A percentile compares a stretch with the other conserved stretches of the same genome.
phyloP scores from a whole-genome alignment of 2,329 filamentous ascomycete species.

The Samsoniella hepiali region DNA sequence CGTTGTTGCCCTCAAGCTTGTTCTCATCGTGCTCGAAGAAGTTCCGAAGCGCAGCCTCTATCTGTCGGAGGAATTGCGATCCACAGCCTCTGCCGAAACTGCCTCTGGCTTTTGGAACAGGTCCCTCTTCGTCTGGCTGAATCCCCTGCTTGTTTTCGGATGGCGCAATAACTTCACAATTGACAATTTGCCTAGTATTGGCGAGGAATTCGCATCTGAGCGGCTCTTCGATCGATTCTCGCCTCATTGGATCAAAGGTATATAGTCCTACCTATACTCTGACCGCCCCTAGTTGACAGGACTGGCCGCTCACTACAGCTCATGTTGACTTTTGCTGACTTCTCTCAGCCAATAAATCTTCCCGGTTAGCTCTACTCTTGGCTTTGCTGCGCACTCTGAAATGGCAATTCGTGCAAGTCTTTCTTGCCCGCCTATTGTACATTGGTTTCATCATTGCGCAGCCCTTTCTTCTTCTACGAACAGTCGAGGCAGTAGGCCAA shows the following conservation, averaged over 20 bases:
- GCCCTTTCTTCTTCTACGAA: not conserved
- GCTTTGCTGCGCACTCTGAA: not conserved
- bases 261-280: too few species aligned
- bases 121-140: constrained; percentile 8
- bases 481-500: not conserved
- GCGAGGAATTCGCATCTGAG: not conserved
- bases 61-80: not conserved
- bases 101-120: constrained; percentile 7
- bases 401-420: not conserved
- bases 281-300: too few species aligned
- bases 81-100: not conserved
- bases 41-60: constrained; percentile 1
- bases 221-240: not conserved
- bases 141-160: not conserved
- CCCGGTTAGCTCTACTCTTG: not conserved
- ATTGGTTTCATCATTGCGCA: not conserved
- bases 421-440: not conserved
- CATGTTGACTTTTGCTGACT: too few species aligned
- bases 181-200: not conserved
- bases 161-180: not conserved
- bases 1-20: not conserved
- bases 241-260: not conserved
- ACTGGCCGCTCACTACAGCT: too few species aligned
- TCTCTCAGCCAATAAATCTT: not conserved
- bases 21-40: not conserved